These are phyloP conservation scores for Arachis stenosperma DNA, from an alignment of 306 rosid genomes.

Conservation along the genomic window DNA sequence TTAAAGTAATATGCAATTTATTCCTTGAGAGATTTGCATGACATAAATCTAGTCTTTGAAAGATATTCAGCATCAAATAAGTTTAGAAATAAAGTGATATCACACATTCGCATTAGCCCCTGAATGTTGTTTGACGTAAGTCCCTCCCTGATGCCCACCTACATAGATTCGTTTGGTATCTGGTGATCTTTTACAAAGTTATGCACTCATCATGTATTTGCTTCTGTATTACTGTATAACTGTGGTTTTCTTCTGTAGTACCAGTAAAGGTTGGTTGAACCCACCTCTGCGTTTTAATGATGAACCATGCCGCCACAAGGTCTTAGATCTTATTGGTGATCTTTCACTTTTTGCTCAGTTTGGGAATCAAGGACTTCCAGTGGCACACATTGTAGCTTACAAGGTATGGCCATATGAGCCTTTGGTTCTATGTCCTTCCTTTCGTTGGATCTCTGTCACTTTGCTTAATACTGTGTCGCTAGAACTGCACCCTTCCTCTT, in stretches of 20 bases:
- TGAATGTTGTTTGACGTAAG: too few relatives aligned
- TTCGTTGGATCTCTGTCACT: slow-evolving; percentile 11
- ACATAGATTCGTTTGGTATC: slow-evolving; percentile 21
- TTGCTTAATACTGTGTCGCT: slow-evolving; percentile 1
- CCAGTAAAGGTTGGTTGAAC: slow-evolving; percentile 83
- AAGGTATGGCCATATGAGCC: slow-evolving; percentile 51
- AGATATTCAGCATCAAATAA: too few relatives aligned
- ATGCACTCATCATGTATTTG: slow-evolving; percentile 11
- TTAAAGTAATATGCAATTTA: too few relatives aligned
- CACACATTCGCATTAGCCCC: too few relatives aligned
- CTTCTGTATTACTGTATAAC: slow-evolving; percentile 16
- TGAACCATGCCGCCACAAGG: slow-evolving; percentile 94
- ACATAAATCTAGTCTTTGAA: too few relatives aligned
- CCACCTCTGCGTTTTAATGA: slow-evolving; percentile 77
- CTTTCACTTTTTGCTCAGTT: slow-evolving; percentile 76
- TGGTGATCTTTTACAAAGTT: slow-evolving; percentile 27
- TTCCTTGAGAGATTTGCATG: too few relatives aligned
- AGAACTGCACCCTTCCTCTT: slow-evolving; percentile 9
- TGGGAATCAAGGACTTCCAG: slow-evolving; percentile 90
- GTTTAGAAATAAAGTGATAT: too few relatives aligned
- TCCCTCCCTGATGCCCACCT: not conserved
- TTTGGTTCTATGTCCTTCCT: slow-evolving; percentile 16
- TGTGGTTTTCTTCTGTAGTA: slow-evolving; percentile 49
- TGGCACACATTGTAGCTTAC: slow-evolving; percentile 80
- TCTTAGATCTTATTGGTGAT: slow-evolving; percentile 90